Evolutionary conservation across 257 asterid genomes (phyloP).

Genomic region (Verbena officinalis): DNA sequence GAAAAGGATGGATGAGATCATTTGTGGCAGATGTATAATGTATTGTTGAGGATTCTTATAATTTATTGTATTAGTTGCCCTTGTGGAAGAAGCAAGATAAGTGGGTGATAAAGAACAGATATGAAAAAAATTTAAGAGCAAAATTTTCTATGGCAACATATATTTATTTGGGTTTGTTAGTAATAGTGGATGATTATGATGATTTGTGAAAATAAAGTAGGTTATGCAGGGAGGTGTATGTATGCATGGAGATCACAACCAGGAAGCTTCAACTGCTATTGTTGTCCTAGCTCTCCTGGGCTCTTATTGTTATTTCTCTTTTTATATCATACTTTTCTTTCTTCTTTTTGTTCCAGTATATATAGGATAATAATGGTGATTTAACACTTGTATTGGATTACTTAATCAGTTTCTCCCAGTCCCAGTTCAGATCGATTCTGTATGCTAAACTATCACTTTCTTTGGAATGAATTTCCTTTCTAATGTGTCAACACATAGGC

Average conservation of each 20-base stretch:
- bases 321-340: constrained; percentile 28
- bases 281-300: constrained; percentile 42
- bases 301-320: constrained; percentile 39
- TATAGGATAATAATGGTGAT: constrained; percentile 28
- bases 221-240: constrained; percentile 55
- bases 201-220: constrained; percentile 58
- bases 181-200: constrained; percentile 38
- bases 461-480: too few species aligned
- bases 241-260: constrained; percentile 45
- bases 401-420: too few species aligned
- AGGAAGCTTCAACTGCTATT: constrained; percentile 44
- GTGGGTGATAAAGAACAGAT: constrained; percentile 33
- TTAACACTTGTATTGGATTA: constrained; percentile 24
- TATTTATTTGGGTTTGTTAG: constrained; percentile 41
- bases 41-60: constrained; percentile 40
- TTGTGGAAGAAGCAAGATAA: constrained; percentile 31
- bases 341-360: not conserved
- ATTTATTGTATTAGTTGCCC: constrained; percentile 31
- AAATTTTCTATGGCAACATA: constrained; percentile 34
- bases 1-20: constrained; percentile 31
- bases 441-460: too few species aligned
- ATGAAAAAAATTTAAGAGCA: constrained; percentile 39
- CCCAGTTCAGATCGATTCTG: too few species aligned
- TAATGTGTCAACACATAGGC: too few species aligned
- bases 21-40: constrained; percentile 42